A percentile compares a stretch with the other conserved stretches of the same genome.
Evolutionary conservation across 352 stramenopile genomes (phyloP).

Genomic region (Phytophthora chlamydospora): DNA sequence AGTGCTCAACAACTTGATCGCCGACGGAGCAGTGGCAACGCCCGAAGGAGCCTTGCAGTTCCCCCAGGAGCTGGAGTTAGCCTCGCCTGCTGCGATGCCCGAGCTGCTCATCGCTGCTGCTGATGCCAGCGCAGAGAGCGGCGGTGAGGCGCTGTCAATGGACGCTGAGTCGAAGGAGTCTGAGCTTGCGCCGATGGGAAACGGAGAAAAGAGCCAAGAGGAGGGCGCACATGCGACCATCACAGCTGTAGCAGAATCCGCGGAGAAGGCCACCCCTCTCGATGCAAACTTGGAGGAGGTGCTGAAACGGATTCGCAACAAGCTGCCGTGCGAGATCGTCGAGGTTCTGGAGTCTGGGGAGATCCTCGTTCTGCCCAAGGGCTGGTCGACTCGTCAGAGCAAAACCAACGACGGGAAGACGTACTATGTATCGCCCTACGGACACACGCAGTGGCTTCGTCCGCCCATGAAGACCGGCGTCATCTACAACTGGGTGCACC

Average conservation of each 20-base stretch:
- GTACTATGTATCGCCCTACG: slow-evolving; percentile 88
- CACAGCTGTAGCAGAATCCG: slow-evolving; percentile 42
- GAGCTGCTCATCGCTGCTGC: slow-evolving; percentile 21
- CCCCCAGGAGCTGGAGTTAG: slow-evolving; percentile 33
- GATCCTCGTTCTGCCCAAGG: slow-evolving; percentile 76
- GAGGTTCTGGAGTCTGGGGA: slow-evolving; percentile 74
- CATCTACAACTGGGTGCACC: slow-evolving; percentile 82
- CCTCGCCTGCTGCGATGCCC: slow-evolving; percentile 36
- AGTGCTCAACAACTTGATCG: slow-evolving; percentile 14
- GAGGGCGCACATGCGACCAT: slow-evolving; percentile 55
- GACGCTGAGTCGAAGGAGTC: slow-evolving; percentile 24
- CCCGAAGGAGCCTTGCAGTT: slow-evolving; percentile 31
- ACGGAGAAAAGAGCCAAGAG: slow-evolving; percentile 18
- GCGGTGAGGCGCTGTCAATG: background rate
- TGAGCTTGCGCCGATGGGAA: slow-evolving; percentile 15
- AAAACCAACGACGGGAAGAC: slow-evolving; percentile 85
- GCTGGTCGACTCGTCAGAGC: slow-evolving; percentile 79
- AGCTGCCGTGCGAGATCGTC: slow-evolving; percentile 65
- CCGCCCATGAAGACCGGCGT: slow-evolving; percentile 78
- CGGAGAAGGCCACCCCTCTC: slow-evolving; percentile 38
- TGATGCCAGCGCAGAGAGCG: slow-evolving; percentile 11
- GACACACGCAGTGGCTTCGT: slow-evolving; percentile 84
- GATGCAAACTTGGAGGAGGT: slow-evolving; percentile 73
- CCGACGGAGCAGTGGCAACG: slow-evolving; percentile 26
- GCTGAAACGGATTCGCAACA: slow-evolving; percentile 63